These are phyloP conservation scores for Microcera coccophila DNA, from an alignment of 2,329 filamentous ascomycete genomes.

Conservation along the genomic window DNA sequence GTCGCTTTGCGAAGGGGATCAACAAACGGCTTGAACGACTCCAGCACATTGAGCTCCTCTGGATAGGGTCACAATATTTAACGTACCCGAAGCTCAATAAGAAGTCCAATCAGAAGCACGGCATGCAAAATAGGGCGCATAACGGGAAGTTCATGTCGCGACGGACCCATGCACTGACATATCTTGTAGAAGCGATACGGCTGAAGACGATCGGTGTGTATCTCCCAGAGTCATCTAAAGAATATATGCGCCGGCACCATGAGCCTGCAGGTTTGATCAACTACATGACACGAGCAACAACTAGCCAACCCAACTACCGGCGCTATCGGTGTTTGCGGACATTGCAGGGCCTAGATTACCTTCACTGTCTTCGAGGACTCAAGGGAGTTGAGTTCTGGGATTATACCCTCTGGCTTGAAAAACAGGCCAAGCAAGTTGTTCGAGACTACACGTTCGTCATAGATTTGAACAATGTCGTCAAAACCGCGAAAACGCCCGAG, in stretches of 20 bases:
- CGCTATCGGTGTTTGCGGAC: slow-evolving; percentile 35
- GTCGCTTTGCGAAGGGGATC: slow-evolving; percentile 44
- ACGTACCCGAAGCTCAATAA: slow-evolving; percentile 13
- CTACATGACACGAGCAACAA: slow-evolving; percentile 29
- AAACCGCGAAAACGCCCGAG: neutral
- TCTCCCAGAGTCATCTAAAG: slow-evolving; percentile 34
- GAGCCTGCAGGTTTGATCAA: slow-evolving; percentile 27
- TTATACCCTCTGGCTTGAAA: slow-evolving; percentile 24
- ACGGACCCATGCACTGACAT: slow-evolving; percentile 35
- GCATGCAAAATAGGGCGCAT: too few species aligned
- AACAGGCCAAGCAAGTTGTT: slow-evolving; percentile 8
- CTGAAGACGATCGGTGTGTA: slow-evolving; percentile 41
- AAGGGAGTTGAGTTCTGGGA: slow-evolving; percentile 41
- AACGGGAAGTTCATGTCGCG: slow-evolving; percentile 34
- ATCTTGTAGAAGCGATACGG: slow-evolving; percentile 34
- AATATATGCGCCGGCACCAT: slow-evolving; percentile 34
- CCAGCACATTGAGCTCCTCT: slow-evolving; percentile 43
- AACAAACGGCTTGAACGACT: slow-evolving; percentile 39
- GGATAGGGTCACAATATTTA: slow-evolving; percentile 36
- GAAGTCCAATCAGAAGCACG: too few species aligned
- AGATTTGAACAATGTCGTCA: slow-evolving; percentile 25
- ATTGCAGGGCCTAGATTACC: slow-evolving; percentile 43
- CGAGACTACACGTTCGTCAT: slow-evolving; percentile 30
- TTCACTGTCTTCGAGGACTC: slow-evolving; percentile 43
- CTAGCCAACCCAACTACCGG: slow-evolving; percentile 39